Conservation (phyloP, 768 basidiomycete genomes). For the Dictyophora rubrovolvata region DNA sequence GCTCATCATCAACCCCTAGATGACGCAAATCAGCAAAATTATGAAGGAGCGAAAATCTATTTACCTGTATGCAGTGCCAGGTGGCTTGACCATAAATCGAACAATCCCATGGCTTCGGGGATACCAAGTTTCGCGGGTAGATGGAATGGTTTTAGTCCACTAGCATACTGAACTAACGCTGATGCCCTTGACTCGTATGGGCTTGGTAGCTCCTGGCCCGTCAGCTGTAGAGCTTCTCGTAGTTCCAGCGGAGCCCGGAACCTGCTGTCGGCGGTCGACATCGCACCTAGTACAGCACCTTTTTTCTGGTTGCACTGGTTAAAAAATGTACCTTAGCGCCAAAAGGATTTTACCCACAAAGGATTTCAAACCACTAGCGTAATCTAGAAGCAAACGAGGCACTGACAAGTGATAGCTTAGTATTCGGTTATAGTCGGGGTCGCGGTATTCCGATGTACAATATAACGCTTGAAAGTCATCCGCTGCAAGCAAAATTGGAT, state of each 20-base stretch:
- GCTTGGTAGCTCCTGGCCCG: conserved; percentile 30
- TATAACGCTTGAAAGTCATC: conserved; percentile 86
- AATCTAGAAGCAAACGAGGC: conserved; percentile 71
- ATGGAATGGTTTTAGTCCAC: conserved; percentile 39
- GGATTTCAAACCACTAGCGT: conserved; percentile 52
- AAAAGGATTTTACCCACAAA: conserved; percentile 41
- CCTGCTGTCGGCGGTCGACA: conserved; percentile 49
- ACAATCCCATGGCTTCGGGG: conserved; percentile 62
- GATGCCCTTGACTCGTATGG: conserved; percentile 48
- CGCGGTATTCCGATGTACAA: conserved; percentile 53
- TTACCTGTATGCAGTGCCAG: conserved; percentile 41
- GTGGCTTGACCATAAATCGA: conserved; percentile 67
- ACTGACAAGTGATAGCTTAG: conserved; percentile 70
- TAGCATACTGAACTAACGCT: conserved; percentile 40
- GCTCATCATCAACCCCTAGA: conserved; percentile 40
- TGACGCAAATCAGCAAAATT: not conserved
- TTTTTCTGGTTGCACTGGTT: conserved; percentile 33
- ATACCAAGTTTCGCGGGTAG: conserved; percentile 52
- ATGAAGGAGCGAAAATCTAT: conserved; percentile 11
- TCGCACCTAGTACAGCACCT: conserved; percentile 64
- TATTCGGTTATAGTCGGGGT: conserved; percentile 59
- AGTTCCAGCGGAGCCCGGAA: conserved; percentile 57
- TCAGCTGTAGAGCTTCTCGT: conserved; percentile 44
- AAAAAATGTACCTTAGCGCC: not conserved
- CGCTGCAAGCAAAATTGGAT: conserved; percentile 72